A percentile compares a stretch with the other conserved stretches of the same genome.
These are phyloP conservation scores for Drosera spatulata DNA, from an alignment of 179 eudicot species.

Conservation along the genomic window DNA sequence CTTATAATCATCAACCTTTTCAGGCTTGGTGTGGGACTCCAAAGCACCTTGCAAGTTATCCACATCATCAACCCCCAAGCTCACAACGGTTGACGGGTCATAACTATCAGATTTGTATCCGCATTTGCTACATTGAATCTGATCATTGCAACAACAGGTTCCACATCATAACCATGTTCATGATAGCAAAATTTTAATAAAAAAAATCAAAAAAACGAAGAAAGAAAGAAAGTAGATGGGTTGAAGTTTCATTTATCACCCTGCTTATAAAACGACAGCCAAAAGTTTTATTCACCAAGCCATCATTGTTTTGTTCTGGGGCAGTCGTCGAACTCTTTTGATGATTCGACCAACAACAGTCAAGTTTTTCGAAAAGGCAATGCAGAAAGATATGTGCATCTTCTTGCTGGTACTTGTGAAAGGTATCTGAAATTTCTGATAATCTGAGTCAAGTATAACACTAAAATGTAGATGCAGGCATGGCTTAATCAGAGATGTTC, in stretches of 20 bases:
- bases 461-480: neutral
- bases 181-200: conserved; percentile 1
- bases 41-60: conserved; percentile 48
- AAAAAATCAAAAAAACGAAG: neutral
- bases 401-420: conserved; percentile 68
- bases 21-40: conserved; percentile 78
- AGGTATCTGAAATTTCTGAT: conserved; percentile 55
- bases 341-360: conserved; percentile 33
- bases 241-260: conserved; percentile 23
- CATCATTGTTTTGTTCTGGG: conserved; percentile 15
- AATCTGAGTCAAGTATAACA: conserved; percentile 36
- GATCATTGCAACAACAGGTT: conserved; percentile 6
- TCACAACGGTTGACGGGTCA: conserved; percentile 65
- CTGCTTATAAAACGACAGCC: conserved; percentile 90
- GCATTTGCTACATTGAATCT: conserved; percentile 76
- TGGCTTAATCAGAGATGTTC: neutral
- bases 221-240: neutral
- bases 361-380: conserved; percentile 70
- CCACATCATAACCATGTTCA: too few species aligned
- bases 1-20: conserved; percentile 60
- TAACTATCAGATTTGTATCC: conserved; percentile 65
- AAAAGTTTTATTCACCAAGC: conserved; percentile 61
- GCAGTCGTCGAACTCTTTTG: conserved; percentile 6
- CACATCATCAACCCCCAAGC: conserved; percentile 80
- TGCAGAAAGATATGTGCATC: conserved; percentile 95